A percentile compares a stretch with the other conserved stretches of the same genome.
Conservation (phyloP, 805 yeast genomes). For the Blastobotrys mokoenaii region DNA sequence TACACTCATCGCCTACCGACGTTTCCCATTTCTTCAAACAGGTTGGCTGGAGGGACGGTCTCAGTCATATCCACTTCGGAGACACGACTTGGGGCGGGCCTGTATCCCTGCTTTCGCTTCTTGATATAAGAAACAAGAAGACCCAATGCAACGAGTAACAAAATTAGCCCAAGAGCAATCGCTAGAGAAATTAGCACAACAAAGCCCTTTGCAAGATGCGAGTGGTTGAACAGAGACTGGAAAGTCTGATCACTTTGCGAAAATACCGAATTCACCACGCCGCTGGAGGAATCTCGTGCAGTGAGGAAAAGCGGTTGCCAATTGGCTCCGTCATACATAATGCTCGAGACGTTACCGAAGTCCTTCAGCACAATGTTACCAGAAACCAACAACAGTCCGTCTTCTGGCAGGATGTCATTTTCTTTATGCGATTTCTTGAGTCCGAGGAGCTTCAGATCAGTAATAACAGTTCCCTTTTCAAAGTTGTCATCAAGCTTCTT, state of each 20-base stretch:
- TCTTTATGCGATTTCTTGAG: slow-evolving; percentile 24
- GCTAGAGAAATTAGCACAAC: slow-evolving; percentile 66
- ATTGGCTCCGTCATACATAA: slow-evolving; percentile 51
- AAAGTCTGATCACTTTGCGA: slow-evolving; percentile 23
- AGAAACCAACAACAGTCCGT: slow-evolving; percentile 44
- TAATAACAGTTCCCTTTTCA: slow-evolving; percentile 30
- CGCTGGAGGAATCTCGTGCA: slow-evolving; percentile 18
- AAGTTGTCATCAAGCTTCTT: slow-evolving; percentile 33
- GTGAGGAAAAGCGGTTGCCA: slow-evolving; percentile 62
- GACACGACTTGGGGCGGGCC: slow-evolving; percentile 44
- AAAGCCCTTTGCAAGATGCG: slow-evolving; percentile 43
- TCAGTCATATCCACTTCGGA: slow-evolving; percentile 54
- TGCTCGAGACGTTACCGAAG: slow-evolving; percentile 53
- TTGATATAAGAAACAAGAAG: slow-evolving; percentile 34
- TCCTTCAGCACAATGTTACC: slow-evolving; percentile 44
- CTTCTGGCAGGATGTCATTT: slow-evolving; percentile 33
- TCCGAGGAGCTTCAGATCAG: slow-evolving; percentile 38
- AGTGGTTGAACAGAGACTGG: slow-evolving; percentile 12
- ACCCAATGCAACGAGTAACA: slow-evolving; percentile 35
- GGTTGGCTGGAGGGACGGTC: slow-evolving; percentile 52
- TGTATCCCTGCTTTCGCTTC: slow-evolving; percentile 34
- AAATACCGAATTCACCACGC: slow-evolving; percentile 22
- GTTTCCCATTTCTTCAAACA: slow-evolving; percentile 39
- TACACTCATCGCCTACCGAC: slow-evolving; percentile 2
- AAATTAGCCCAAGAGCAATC: slow-evolving; percentile 46